Evolutionary conservation across 305 asterid genomes (phyloP), one percentile per base, ranked within the genome.

Genomic region (Fraxinus ornus): DNA sequence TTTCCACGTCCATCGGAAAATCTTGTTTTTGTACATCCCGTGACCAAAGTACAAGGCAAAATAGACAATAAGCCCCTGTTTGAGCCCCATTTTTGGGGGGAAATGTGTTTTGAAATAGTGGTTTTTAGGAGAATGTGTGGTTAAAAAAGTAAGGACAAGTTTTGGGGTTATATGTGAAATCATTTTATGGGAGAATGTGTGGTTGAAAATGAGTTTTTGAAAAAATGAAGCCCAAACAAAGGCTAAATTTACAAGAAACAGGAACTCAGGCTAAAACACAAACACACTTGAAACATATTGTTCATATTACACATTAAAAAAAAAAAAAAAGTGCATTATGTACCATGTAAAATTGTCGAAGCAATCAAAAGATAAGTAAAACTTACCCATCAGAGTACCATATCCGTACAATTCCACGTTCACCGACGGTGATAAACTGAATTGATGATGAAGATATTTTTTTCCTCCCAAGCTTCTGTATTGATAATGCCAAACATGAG

Each of bases 311-410:
- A 64, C 73, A 22, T 4, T 9, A 24, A 15, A 26, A 64, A 62
- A 24, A 24, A 64, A 2, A 2, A 3, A 1, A 2, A 28, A 32
- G 76, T 71, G 36, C 57, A 78, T 41, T 44, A 13, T 33, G n/a
- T 35, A 68, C 74, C 71, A 44, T 10, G 39, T 17, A 9, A 44
- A 78, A 76, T 66, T 28, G 22, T 30, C 44, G 66, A 47, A 62
- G 49, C n/a, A 19, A 64, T 68, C 76, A 39, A 79, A 21, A 81
- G 62, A 39, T 35, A 83, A 2, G 52, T 47, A 68, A 41, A 75
- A 77, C 91, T 68, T 86, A 97, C 99, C 98, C 96, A 81, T 94
- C 91, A 64, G 98, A 92, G 82, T 86, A 93, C 99, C 98, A 97
- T 87, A 97, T 90, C 81, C 98, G 91, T 80, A 94, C 94, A 80